phyloP scores from a whole-genome alignment of 306 rosid genomes.

The Rosa persica region DNA sequence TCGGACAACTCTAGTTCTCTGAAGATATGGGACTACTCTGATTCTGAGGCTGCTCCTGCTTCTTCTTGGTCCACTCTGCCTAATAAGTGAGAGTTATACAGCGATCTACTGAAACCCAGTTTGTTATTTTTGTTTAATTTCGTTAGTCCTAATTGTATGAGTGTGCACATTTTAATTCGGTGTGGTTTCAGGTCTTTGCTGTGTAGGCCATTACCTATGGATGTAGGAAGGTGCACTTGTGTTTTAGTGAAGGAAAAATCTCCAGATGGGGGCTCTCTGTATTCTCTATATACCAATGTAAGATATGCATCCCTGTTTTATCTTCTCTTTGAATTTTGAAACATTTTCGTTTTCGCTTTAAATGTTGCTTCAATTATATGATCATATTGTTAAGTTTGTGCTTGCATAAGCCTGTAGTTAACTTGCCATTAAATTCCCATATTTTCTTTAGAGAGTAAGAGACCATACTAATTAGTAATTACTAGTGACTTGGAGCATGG shows the following conservation, averaged over 20 bases:
- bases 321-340: background rate
- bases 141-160: background rate
- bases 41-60: conserved; percentile 94
- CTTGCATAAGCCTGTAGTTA: background rate
- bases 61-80: conserved; percentile 96
- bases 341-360: background rate
- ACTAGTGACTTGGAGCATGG: background rate
- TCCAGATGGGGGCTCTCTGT: conserved; percentile 57
- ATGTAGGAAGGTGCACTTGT: conserved; percentile 83
- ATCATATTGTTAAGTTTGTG: background rate
- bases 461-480: no score
- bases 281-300: conserved; percentile 81
- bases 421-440: background rate
- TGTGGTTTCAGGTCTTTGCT: conserved; percentile 57
- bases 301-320: conserved; percentile 12
- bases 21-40: conserved; percentile 86
- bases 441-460: background rate
- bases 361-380: background rate
- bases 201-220: conserved; percentile 80
- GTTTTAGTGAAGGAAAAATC: conserved; percentile 70
- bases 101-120: no score
- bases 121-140: background rate
- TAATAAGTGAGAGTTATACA: conserved; percentile 42
- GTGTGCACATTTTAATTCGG: background rate
- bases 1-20: conserved; percentile 50